Base-by-base conservation (phyloP, 345 rosid genomes). In the Citrus trifoliata region DNA sequence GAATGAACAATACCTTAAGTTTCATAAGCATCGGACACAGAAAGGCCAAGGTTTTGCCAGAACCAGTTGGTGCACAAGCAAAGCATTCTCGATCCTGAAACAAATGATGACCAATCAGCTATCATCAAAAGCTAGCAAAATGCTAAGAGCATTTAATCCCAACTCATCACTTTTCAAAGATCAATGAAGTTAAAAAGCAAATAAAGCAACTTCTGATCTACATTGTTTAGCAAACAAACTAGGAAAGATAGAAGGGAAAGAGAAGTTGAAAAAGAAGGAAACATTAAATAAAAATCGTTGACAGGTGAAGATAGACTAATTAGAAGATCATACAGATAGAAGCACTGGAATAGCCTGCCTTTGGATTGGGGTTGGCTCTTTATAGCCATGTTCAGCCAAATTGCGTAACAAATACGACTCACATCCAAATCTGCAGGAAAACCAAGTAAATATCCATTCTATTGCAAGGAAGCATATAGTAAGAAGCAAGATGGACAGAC, bases 31-130 rank as follows among this genome's bases (percentile, higher is more conserved):
- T 94, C 77, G 99, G 98, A 60, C 90, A 92, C 10, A 95, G 83
- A 88, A 95, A 95, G 76, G 97, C 97, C 80, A 95, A 80, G 71
- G 99, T 94, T 81, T 95, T 94, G 55, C 99, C 98, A 30, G 99
- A 94, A 73, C 99, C 99, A 79, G 99, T 95, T 46, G 98, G 98
- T 62, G 99, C 99, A 87, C 95, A 92, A 24, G 97, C 97, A 78
- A 95, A 94, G 86, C 98, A 95, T 85, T 95, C 98, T 75, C 93
- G 94, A 53, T 89, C 98, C 99, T 96, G 71, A 12, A 67, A 51
- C 35, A 79, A 75, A 56, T 78, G 74, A 81, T 37, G 38, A 78
- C 18, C 46, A 51, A 82, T 70, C 18, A 78, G n/a, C 46, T 28
- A 33, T 68, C 10, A 16, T 42, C 61, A 33, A 71, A 71, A 75